Percentiles rank a stretch among this genome's conserved stretches.
phyloP scores from a whole-genome alignment of 768 basidiomycete genomes.

The Basidioascus undulatus region DNA sequence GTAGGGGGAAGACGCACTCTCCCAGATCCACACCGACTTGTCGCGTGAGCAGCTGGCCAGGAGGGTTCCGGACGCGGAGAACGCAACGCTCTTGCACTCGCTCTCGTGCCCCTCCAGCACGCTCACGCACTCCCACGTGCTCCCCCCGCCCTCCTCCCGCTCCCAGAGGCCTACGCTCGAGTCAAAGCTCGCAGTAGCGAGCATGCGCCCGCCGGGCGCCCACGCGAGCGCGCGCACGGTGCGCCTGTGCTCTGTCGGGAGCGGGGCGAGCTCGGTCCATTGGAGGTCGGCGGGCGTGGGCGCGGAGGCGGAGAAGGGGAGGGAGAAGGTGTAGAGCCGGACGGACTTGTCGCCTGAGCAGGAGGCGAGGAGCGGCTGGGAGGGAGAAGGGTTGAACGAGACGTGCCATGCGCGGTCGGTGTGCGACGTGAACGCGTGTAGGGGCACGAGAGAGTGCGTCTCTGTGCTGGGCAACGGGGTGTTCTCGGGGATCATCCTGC shows the following conservation, averaged over 20 bases:
- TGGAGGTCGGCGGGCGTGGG: constrained; percentile 15
- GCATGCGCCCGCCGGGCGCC: constrained; percentile 60
- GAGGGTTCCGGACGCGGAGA: constrained; percentile 45
- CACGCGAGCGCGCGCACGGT: constrained; percentile 71
- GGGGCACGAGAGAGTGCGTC: too few relatives aligned
- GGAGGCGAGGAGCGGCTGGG: constrained; percentile 56
- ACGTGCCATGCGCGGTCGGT: constrained; percentile 66
- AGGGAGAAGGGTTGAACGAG: constrained; percentile 77
- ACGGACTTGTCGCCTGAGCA: constrained; percentile 90
- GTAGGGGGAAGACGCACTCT: constrained; percentile 28
- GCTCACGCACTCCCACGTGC: constrained; percentile 48
- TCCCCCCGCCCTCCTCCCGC: constrained; percentile 31
- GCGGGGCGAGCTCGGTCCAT: constrained; percentile 36
- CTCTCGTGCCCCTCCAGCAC: constrained; percentile 81
- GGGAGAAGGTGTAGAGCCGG: constrained; percentile 47
- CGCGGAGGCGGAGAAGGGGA: constrained; percentile 12
- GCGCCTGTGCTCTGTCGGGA: constrained; percentile 63
- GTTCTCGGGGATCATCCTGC: too few relatives aligned
- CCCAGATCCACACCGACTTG: constrained; percentile 99
- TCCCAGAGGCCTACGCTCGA: constrained; percentile 82
- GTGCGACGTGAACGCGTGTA: constrained; percentile 24
- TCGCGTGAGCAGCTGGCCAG: constrained; percentile 89
- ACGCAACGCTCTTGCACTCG: constrained; percentile 82
- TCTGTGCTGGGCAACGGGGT: too few relatives aligned
- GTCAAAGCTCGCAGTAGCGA: constrained; percentile 88